Conservation (phyloP, 2,329 filamentous ascomycete genomes). For the Xylariaceae sp. region DNA sequence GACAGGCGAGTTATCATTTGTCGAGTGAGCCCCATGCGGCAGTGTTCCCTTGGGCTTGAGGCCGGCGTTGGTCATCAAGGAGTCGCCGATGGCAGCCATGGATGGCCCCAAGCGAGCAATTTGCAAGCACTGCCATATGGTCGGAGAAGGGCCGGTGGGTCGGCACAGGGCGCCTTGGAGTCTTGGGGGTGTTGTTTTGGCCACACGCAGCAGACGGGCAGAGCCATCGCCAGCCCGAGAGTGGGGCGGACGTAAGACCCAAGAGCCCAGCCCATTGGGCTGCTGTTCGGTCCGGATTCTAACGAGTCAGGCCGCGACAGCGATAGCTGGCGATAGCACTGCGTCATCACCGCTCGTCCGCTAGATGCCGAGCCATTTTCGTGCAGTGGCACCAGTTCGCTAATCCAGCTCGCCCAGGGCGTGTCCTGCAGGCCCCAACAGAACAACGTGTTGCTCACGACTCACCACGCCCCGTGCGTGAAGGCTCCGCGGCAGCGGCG, state of each 20-base stretch:
- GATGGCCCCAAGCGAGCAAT: neutral
- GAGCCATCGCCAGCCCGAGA: conserved; percentile 14
- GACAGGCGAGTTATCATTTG: conserved; percentile 24
- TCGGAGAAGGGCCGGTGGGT: conserved; percentile 25
- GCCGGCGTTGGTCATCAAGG: conserved; percentile 13
- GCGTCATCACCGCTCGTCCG: conserved; percentile 17
- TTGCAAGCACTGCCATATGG: conserved; percentile 29
- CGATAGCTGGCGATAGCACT: conserved; percentile 26
- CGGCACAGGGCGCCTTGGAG: conserved; percentile 19
- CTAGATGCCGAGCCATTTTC: conserved; percentile 21
- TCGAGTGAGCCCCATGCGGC: conserved; percentile 11
- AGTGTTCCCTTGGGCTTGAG: conserved; percentile 15
- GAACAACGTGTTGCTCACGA: neutral
- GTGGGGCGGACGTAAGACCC: conserved; percentile 25
- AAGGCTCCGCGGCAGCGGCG: too few species aligned
- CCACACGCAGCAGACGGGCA: too few species aligned
- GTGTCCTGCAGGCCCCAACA: conserved; percentile 2
- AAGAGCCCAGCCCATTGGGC: conserved; percentile 28
- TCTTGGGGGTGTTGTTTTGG: conserved; percentile 19
- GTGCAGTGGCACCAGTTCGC: conserved; percentile 9
- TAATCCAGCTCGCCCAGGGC: neutral
- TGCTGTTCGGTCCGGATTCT: conserved; percentile 29
- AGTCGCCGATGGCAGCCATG: conserved; percentile 22
- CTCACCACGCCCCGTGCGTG: too few species aligned
- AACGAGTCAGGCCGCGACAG: conserved; percentile 31